A percentile compares a stretch with the other conserved stretches of the same genome.
Conservation (phyloP, 352 stramenopile genomes). For the Phytopythium litorale region DNA sequence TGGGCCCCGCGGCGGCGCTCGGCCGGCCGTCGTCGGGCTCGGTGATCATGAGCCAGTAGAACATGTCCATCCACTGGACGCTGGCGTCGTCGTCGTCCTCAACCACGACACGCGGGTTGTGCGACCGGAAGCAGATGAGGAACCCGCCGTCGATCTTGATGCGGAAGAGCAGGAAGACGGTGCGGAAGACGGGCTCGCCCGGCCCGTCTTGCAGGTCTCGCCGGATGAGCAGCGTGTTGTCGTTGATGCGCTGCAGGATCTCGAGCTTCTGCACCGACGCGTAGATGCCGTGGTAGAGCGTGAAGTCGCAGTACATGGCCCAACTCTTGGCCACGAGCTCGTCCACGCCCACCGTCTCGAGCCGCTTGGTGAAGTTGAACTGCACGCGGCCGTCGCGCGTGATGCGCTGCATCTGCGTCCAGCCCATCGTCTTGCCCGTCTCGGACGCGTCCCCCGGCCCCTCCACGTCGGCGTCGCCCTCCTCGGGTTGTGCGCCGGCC, state of each 20-base stretch:
- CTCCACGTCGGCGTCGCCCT: background rate
- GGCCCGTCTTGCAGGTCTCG: constrained; percentile 64
- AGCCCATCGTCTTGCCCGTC: constrained; percentile 73
- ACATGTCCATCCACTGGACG: constrained; percentile 80
- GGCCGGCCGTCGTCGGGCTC: constrained; percentile 19
- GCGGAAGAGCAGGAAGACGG: constrained; percentile 70
- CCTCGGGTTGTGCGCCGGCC: constrained; percentile 6
- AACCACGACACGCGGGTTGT: constrained; percentile 53
- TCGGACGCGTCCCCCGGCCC: constrained; percentile 3
- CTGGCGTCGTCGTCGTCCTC: constrained; percentile 55
- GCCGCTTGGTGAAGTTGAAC: constrained; percentile 80
- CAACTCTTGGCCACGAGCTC: constrained; percentile 73
- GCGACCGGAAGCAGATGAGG: constrained; percentile 68
- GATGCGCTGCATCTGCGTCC: constrained; percentile 71
- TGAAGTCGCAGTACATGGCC: constrained; percentile 79
- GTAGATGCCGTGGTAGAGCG: constrained; percentile 76
- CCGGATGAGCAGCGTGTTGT: constrained; percentile 73
- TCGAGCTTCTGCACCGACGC: constrained; percentile 74
- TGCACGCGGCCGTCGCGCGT: constrained; percentile 57
- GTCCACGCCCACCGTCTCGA: constrained; percentile 53
- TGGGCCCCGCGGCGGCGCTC: constrained; percentile 8
- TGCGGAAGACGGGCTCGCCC: constrained; percentile 64
- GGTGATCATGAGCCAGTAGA: constrained; percentile 73
- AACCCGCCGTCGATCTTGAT: constrained; percentile 52
- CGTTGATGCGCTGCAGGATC: constrained; percentile 72